phyloP scores from a whole-genome alignment of 345 rosid genomes.

The Rhodamnia rubescens region DNA sequence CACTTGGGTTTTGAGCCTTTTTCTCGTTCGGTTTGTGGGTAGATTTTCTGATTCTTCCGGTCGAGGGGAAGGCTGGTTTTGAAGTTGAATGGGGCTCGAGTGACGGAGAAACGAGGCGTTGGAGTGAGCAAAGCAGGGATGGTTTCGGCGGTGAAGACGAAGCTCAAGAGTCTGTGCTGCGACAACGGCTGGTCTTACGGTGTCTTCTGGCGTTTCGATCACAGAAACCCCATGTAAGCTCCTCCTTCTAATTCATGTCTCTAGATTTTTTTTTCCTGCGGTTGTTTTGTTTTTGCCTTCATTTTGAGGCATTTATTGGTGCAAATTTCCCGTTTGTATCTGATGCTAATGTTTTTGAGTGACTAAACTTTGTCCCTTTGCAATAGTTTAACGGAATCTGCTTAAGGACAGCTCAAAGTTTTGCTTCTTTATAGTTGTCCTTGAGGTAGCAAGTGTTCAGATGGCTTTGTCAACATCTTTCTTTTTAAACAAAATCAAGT shows the following conservation, averaged over 20 bases:
- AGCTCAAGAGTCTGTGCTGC: conserved; percentile 52
- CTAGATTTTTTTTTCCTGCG: not conserved
- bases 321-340: not conserved
- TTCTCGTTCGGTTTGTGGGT: not conserved
- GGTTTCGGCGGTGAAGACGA: conserved; percentile 40
- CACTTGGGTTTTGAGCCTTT: not conserved
- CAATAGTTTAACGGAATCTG: not conserved
- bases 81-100: not conserved
- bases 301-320: not conserved
- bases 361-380: not conserved
- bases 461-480: not conserved
- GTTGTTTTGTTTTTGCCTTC: not conserved
- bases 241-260: not conserved
- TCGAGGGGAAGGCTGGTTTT: not conserved
- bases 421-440: not conserved
- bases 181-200: conserved; percentile 83
- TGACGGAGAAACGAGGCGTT: not conserved
- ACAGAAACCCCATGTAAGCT: conserved; percentile 57
- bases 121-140: conserved; percentile 4
- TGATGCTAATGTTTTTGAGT: not conserved
- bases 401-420: not conserved
- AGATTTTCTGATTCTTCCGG: not conserved
- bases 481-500: not conserved
- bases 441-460: not conserved
- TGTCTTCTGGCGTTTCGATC: conserved; percentile 70